Evolutionary conservation across 441 rosid species (phyloP).

Genomic region (Erodium moschatum): DNA sequence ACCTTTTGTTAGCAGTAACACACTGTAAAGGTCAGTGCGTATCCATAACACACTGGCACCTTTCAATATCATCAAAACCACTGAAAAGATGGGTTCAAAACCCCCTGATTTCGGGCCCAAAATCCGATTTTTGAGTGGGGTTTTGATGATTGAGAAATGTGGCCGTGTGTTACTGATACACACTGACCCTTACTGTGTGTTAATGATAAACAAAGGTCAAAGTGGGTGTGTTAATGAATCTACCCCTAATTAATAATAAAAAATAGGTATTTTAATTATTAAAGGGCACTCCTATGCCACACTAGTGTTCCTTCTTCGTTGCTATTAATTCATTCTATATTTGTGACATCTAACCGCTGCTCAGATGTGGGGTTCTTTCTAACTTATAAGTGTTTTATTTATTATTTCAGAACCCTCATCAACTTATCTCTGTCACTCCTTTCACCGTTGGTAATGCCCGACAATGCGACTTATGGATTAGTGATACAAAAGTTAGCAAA

Average conservation of each 20-base stretch:
- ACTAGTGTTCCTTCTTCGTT: neutral
- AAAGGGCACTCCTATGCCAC: neutral
- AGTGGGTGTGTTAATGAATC: no score
- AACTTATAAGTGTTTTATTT: constrained; percentile 20
- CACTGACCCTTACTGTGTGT: no score
- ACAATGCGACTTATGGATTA: constrained; percentile 58
- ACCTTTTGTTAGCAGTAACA: no score
- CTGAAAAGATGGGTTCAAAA: no score
- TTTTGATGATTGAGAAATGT: no score
- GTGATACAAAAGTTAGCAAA: constrained; percentile 50
- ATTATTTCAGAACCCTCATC: constrained; percentile 66
- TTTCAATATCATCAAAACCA: no score
- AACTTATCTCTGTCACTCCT: constrained; percentile 43
- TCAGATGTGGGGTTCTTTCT: constrained; percentile 14
- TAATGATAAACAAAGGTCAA: no score
- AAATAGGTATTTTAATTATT: neutral
- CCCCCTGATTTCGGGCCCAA: no score
- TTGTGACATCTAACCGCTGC: neutral
- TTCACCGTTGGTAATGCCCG: constrained; percentile 73
- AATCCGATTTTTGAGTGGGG: no score
- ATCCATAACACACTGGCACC: no score
- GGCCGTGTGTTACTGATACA: no score
- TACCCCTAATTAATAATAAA: neutral
- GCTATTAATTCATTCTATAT: neutral
- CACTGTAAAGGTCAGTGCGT: no score